Evolutionary conservation across 2,329 filamentous ascomycete genomes (phyloP).

Genomic region (Chaetomium sp.): DNA sequence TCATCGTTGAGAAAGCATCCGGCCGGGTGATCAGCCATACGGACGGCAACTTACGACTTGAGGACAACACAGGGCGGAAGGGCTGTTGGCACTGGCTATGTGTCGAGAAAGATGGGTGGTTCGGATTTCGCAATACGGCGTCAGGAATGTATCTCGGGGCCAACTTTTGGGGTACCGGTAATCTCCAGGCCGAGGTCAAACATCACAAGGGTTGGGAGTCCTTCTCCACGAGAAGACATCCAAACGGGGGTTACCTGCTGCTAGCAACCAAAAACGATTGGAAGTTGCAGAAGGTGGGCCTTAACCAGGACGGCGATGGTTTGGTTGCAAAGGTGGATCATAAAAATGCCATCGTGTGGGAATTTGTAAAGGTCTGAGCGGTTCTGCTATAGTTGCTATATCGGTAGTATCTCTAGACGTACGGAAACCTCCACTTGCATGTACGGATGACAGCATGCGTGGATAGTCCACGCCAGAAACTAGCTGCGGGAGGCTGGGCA

Average conservation of each 20-base stretch:
- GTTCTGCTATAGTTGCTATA: too few species aligned
- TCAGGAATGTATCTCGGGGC: background rate
- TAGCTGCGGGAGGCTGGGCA: too few species aligned
- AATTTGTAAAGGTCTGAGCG: background rate
- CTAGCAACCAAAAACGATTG: background rate
- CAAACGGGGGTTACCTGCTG: background rate
- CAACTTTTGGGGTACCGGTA: background rate
- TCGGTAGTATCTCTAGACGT: too few species aligned
- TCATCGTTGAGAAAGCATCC: background rate
- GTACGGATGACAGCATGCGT: too few species aligned
- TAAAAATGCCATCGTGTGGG: background rate
- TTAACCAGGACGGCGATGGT: background rate
- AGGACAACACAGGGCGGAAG: background rate
- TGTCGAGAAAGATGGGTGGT: background rate
- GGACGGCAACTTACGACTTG: background rate
- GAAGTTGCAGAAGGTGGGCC: background rate
- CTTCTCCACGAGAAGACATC: background rate
- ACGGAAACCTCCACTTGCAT: too few species aligned
- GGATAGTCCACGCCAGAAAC: too few species aligned
- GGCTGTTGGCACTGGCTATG: background rate
- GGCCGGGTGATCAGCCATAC: background rate
- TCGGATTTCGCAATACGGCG: background rate
- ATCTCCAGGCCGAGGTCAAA: background rate
- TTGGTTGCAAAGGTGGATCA: background rate
- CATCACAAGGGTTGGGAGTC: background rate